Percentiles rank a stretch among this genome's conserved stretches.
These are phyloP conservation scores for Cystobasidium slooffiae DNA, from an alignment of 1,284 basidiomycete species.

Conservation along the genomic window DNA sequence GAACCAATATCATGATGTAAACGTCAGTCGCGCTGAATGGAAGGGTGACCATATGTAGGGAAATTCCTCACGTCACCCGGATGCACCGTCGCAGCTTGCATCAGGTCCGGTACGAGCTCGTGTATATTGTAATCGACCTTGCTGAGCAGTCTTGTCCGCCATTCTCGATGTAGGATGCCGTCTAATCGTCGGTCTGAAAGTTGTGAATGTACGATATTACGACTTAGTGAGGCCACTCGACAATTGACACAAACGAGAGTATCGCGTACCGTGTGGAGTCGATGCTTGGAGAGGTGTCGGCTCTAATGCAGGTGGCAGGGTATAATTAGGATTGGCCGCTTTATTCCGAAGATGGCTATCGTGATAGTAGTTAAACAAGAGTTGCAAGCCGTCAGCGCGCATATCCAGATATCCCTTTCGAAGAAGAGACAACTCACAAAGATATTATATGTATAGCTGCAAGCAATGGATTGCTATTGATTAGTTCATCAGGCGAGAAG, in stretches of 20 bases:
- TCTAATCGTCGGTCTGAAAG: conserved; percentile 64
- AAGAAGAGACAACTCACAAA: conserved; percentile 10
- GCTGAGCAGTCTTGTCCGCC: conserved; percentile 34
- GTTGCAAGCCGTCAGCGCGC: background rate
- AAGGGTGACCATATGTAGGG: background rate
- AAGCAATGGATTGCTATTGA: conserved; percentile 25
- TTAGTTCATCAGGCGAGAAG: conserved; percentile 23
- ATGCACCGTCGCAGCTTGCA: conserved; percentile 25
- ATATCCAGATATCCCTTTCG: no score
- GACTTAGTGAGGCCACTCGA: background rate
- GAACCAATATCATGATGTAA: no score
- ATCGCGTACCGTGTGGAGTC: conserved; percentile 64
- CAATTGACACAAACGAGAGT: background rate
- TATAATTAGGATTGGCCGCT: conserved; percentile 56
- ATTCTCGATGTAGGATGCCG: conserved; percentile 62
- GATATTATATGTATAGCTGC: conserved; percentile 31
- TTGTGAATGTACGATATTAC: background rate
- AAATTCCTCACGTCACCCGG: conserved; percentile 8
- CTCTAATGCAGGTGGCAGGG: conserved; percentile 59
- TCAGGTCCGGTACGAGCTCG: conserved; percentile 24
- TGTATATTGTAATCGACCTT: conserved; percentile 25
- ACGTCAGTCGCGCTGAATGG: no score
- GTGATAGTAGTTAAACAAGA: background rate
- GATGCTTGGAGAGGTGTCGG: conserved; percentile 60
- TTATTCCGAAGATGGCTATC: conserved; percentile 45